These are phyloP conservation scores for Ustilago bromivora DNA, from an alignment of 1,284 basidiomycete genomes.

Conservation along the genomic window DNA sequence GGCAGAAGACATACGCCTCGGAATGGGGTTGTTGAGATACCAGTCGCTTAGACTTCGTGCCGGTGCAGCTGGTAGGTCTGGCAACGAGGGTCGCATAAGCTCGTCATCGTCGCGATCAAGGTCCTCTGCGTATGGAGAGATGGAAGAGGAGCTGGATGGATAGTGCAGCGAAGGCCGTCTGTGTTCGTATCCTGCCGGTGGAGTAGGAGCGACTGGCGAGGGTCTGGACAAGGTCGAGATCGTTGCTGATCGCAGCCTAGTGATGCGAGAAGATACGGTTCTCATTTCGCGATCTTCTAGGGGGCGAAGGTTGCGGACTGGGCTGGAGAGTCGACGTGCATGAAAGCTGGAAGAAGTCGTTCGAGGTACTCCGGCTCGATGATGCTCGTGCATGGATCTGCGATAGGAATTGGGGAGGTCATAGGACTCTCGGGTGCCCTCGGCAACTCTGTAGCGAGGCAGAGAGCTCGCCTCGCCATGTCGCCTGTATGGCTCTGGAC, in stretches of 20 bases:
- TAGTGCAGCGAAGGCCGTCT: background rate
- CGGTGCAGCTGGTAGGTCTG: constrained; percentile 4
- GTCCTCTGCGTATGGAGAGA: background rate
- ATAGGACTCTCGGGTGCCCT: background rate
- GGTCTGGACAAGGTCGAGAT: constrained; percentile 16
- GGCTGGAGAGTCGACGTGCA: constrained; percentile 17
- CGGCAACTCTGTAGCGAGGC: constrained; percentile 5
- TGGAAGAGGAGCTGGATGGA: constrained; percentile 1
- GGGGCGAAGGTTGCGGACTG: background rate
- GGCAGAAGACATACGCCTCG: constrained; percentile 11
- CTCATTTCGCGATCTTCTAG: background rate
- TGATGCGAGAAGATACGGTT: background rate
- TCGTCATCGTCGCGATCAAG: background rate
- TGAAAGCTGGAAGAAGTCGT: background rate
- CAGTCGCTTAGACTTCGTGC: constrained; percentile 35
- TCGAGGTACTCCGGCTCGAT: background rate
- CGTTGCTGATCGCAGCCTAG: constrained; percentile 28
- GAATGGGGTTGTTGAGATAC: constrained; percentile 37
- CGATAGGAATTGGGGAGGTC: background rate
- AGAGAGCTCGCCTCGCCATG: background rate
- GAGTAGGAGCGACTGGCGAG: background rate
- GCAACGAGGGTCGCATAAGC: constrained; percentile 7
- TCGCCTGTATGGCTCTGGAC: background rate
- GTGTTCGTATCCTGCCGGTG: background rate
- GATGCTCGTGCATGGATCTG: background rate